A percentile compares a stretch with the other conserved stretches of the same genome.
These are phyloP conservation scores for Cryphonectria nitschkei DNA, from an alignment of 2,329 filamentous ascomycete genomes.

Conservation along the genomic window DNA sequence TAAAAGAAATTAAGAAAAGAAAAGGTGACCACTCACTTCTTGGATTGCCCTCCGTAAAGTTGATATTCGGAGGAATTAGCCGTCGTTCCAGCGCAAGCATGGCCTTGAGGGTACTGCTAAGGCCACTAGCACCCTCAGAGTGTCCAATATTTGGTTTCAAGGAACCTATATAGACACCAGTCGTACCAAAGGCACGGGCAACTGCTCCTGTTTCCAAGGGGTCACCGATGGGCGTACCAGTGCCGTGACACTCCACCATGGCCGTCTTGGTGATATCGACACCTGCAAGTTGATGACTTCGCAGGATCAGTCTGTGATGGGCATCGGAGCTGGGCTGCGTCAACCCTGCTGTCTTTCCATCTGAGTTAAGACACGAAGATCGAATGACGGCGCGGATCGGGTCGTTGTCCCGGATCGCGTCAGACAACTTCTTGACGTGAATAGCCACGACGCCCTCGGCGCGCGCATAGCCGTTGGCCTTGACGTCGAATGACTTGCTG, in stretches of 20 bases:
- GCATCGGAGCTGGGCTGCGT: constrained; percentile 42
- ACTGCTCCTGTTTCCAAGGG: constrained; percentile 42
- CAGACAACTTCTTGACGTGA: constrained; percentile 49
- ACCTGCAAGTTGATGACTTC: constrained; percentile 37
- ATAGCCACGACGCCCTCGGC: constrained; percentile 52
- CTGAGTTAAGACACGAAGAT: constrained; percentile 42
- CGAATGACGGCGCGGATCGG: constrained; percentile 46
- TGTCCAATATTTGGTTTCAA: constrained; percentile 44
- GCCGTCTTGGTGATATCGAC: constrained; percentile 35
- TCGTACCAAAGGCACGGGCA: constrained; percentile 35
- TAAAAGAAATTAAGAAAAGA: neutral
- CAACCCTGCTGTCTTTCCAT: constrained; percentile 48
- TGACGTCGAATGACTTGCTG: constrained; percentile 44
- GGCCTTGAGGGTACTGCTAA: constrained; percentile 48
- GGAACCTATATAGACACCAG: constrained; percentile 37
- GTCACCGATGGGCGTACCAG: constrained; percentile 42
- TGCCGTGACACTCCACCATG: constrained; percentile 43
- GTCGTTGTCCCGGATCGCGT: constrained; percentile 52
- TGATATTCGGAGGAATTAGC: constrained; percentile 45
- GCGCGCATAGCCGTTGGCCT: constrained; percentile 54
- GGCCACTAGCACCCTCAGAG: constrained; percentile 47
- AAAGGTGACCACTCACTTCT: constrained; percentile 25
- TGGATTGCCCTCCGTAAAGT: constrained; percentile 40
- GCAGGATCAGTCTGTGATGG: constrained; percentile 40
- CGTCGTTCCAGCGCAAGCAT: constrained; percentile 45